Conservation (phyloP, 2,329 filamentous ascomycete species). For the Fusarium nodosum region DNA sequence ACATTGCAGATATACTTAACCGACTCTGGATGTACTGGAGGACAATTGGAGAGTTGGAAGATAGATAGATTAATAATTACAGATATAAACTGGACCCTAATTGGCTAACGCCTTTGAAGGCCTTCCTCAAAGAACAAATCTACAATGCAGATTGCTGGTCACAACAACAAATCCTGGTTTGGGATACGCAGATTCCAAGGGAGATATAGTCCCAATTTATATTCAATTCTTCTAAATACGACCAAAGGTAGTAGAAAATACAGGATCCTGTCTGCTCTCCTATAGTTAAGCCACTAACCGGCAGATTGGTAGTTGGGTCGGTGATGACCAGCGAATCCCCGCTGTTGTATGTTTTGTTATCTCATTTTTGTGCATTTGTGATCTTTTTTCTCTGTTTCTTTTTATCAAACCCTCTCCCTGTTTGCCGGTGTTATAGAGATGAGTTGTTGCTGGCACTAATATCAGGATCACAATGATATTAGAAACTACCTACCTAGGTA, state of each 20-base stretch:
- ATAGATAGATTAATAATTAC: too few species aligned
- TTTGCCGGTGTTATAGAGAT: too few species aligned
- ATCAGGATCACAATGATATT: neutral
- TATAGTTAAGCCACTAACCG: constrained; percentile 13
- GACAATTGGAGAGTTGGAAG: too few species aligned
- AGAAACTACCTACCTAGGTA: neutral
- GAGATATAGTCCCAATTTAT: neutral
- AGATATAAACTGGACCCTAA: too few species aligned
- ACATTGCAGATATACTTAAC: too few species aligned
- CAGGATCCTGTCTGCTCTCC: constrained; percentile 9
- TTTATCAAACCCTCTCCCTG: neutral
- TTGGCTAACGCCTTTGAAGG: too few species aligned
- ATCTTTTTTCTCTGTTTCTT: neutral
- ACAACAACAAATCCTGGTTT: too few species aligned
- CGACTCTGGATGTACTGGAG: too few species aligned
- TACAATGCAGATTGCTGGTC: too few species aligned
- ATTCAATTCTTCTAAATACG: neutral
- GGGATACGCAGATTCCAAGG: too few species aligned
- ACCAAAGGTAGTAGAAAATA: constrained; percentile 7
- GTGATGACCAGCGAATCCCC: constrained; percentile 5
- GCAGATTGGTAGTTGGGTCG: constrained; percentile 11
- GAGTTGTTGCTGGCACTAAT: neutral
- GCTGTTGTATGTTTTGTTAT: neutral
- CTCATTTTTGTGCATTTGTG: neutral
- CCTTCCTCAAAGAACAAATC: too few species aligned